A percentile compares a stretch with the other conserved stretches of the same genome.
Evolutionary conservation across 192 early-diverging fungal species (phyloP).

Genomic region (Phlyctochytrium arcticum): DNA sequence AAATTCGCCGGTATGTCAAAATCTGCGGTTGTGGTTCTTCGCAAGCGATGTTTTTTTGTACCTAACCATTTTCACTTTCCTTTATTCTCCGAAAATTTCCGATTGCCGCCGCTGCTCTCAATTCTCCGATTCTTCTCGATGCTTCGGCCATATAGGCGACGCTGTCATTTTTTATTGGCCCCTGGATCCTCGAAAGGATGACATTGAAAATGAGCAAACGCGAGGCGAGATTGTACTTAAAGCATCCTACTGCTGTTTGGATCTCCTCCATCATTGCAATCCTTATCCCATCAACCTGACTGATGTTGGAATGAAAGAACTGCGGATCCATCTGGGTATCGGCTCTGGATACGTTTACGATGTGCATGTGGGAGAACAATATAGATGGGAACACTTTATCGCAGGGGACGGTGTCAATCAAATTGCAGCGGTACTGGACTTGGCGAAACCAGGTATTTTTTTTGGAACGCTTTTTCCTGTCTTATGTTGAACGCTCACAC

Average conservation of each 20-base stretch:
- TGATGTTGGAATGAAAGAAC: slow-evolving; percentile 29
- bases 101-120: no score
- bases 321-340: slow-evolving; percentile 53
- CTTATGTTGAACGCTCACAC: neutral
- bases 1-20: slow-evolving; percentile 49
- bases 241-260: slow-evolving; percentile 43
- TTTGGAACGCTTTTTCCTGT: neutral
- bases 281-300: slow-evolving; percentile 45
- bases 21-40: no score
- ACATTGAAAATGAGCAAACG: slow-evolving; percentile 12
- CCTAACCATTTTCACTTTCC: no score
- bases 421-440: slow-evolving; percentile 41
- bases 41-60: no score
- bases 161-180: slow-evolving; percentile 57
- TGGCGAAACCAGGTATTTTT: slow-evolving; percentile 43
- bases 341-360: slow-evolving; percentile 47
- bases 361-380: slow-evolving; percentile 44
- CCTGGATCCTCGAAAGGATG: slow-evolving; percentile 16
- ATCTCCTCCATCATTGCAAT: slow-evolving; percentile 39
- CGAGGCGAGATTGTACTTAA: slow-evolving; percentile 47
- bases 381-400: slow-evolving; percentile 54
- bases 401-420: slow-evolving; percentile 51
- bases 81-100: no score
- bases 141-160: slow-evolving; percentile 33
- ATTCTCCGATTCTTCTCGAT: no score